Evolutionary conservation across 2,329 filamentous ascomycete species (phyloP).

Genomic region (Aspergillus fumigatus): DNA sequence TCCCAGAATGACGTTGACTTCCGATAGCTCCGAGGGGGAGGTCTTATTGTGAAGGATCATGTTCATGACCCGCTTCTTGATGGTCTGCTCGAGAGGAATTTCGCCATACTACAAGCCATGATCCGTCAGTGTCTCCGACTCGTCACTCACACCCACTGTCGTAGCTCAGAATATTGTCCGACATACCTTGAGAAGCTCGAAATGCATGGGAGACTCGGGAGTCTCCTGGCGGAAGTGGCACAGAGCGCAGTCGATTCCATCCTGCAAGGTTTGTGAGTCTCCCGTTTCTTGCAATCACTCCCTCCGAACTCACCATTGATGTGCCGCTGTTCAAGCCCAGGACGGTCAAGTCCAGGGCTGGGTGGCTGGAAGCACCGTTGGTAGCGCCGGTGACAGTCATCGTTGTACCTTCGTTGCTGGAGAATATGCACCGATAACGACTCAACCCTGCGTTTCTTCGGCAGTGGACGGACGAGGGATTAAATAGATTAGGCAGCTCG

Average conservation of each 20-base stretch:
- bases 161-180: background rate
- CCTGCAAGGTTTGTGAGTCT: conserved; percentile 18
- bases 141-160: background rate
- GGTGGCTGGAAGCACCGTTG: background rate
- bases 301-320: conserved; percentile 38
- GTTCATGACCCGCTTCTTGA: conserved; percentile 53
- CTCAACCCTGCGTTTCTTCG: background rate
- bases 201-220: conserved; percentile 51
- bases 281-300: too few relatives aligned
- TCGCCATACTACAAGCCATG: conserved; percentile 43
- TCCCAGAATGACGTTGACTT: conserved; percentile 55
- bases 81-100: conserved; percentile 48
- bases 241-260: conserved; percentile 56
- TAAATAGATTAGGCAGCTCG: background rate
- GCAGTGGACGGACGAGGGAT: background rate
- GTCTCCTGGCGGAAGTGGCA: conserved; percentile 53
- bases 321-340: conserved; percentile 47
- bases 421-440: background rate
- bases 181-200: conserved; percentile 46
- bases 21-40: conserved; percentile 50
- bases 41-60: conserved; percentile 52
- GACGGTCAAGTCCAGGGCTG: conserved; percentile 42
- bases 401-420: background rate
- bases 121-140: conserved; percentile 1
- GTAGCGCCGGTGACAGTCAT: background rate